phyloP scores from a whole-genome alignment of 225 moss, liverwort and hornwort species.

The Neckera pumila region DNA sequence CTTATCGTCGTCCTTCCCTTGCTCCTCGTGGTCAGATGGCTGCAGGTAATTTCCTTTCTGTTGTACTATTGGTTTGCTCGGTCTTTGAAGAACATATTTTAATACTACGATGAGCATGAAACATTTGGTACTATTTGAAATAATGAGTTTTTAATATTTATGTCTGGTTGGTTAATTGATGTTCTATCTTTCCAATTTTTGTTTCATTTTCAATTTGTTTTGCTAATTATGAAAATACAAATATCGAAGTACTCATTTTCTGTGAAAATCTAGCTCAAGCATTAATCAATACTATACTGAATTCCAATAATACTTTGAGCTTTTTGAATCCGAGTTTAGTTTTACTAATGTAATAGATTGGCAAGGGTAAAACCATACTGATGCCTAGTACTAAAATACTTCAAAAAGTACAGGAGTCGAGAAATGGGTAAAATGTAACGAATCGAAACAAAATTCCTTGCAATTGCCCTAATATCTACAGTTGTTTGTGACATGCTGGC shows the following conservation, averaged over 20 bases:
- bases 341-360: not conserved
- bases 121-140: not conserved
- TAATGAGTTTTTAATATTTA: too few relatives aligned
- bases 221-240: not conserved
- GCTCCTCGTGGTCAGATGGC: conserved; percentile 39
- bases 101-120: not conserved
- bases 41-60: conserved; percentile 35
- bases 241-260: not conserved
- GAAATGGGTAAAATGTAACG: not conserved
- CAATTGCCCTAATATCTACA: too few relatives aligned
- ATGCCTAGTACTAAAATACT: not conserved
- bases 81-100: not conserved
- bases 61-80: not conserved
- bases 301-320: not conserved
- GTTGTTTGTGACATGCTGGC: not conserved
- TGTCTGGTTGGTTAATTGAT: not conserved
- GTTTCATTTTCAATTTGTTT: too few relatives aligned
- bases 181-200: not conserved
- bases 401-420: too few relatives aligned
- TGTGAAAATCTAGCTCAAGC: not conserved
- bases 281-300: not conserved
- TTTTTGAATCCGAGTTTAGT: not conserved
- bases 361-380: too few relatives aligned
- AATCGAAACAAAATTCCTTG: too few relatives aligned
- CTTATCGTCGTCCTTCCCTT: conserved; percentile 41